Conservation (phyloP, 352 stramenopile genomes). For the Pythium sp. region DNA sequence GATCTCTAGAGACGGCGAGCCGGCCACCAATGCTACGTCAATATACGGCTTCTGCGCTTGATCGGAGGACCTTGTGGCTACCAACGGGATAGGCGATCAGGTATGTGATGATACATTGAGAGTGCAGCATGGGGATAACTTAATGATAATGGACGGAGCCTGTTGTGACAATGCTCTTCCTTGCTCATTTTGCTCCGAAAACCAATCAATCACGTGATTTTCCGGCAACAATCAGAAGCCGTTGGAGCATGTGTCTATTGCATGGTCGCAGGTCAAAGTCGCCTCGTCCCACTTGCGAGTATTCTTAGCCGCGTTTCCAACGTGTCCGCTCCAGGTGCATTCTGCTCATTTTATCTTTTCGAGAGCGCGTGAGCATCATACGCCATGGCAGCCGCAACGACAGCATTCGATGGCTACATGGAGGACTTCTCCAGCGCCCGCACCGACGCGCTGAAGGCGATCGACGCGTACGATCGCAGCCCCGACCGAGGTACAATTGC, state of each 20-base stretch:
- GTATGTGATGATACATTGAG: neutral
- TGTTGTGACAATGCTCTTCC: neutral
- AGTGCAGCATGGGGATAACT: neutral
- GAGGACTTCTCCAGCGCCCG: conserved; percentile 47
- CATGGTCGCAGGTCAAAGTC: conserved; percentile 3
- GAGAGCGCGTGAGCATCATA: neutral
- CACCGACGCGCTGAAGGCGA: conserved; percentile 41
- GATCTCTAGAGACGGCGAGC: neutral
- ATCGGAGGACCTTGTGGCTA: too few relatives aligned
- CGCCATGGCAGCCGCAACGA: neutral
- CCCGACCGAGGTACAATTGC: conserved; percentile 22
- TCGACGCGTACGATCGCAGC: conserved; percentile 42
- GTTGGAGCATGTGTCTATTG: neutral
- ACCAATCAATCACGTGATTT: conserved; percentile 9
- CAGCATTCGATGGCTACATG: conserved; percentile 55
- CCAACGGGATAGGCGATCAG: neutral
- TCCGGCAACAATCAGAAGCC: neutral
- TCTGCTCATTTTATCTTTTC: neutral
- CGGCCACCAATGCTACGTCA: neutral
- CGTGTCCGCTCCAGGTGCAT: neutral
- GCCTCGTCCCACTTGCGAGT: conserved; percentile 3
- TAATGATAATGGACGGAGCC: neutral
- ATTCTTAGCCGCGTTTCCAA: conserved; percentile 9
- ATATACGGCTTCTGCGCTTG: too few relatives aligned
- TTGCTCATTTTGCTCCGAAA: neutral